Conservation (phyloP, 441 rosid genomes). For the Populus hybrid region DNA sequence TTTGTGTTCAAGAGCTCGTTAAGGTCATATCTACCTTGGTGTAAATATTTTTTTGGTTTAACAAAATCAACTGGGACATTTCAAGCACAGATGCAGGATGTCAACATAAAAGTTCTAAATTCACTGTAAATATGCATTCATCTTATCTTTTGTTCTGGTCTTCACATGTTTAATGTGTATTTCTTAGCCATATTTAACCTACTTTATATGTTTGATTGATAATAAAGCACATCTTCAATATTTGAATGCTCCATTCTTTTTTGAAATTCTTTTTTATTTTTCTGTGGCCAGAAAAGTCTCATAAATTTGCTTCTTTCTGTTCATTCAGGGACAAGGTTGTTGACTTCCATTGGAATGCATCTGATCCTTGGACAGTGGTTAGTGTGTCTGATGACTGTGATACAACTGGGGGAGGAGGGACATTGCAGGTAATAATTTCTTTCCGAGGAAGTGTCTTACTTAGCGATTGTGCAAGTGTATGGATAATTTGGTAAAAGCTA, state of each 20-base stretch:
- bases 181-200: background rate
- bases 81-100: background rate
- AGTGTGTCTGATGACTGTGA: slow-evolving; percentile 99
- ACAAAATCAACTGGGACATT: background rate
- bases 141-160: background rate
- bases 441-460: background rate
- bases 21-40: background rate
- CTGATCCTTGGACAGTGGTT: slow-evolving; percentile 96
- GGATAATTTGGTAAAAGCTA: background rate
- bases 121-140: background rate
- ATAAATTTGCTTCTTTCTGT: background rate
- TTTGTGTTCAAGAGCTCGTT: background rate
- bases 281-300: background rate
- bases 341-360: slow-evolving; percentile 90
- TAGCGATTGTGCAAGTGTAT: background rate
- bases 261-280: background rate
- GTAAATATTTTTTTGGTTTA: background rate
- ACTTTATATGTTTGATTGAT: background rate
- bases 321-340: slow-evolving; percentile 87
- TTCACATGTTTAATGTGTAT: background rate
- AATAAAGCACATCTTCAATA: background rate
- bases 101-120: background rate
- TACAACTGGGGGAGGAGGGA: slow-evolving; percentile 94
- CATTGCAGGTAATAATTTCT: slow-evolving; percentile 65
- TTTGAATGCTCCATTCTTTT: background rate